A percentile compares a stretch with the other conserved stretches of the same genome.
phyloP scores from a whole-genome alignment of 331 rosid species.

The Prunus yedoensis region DNA sequence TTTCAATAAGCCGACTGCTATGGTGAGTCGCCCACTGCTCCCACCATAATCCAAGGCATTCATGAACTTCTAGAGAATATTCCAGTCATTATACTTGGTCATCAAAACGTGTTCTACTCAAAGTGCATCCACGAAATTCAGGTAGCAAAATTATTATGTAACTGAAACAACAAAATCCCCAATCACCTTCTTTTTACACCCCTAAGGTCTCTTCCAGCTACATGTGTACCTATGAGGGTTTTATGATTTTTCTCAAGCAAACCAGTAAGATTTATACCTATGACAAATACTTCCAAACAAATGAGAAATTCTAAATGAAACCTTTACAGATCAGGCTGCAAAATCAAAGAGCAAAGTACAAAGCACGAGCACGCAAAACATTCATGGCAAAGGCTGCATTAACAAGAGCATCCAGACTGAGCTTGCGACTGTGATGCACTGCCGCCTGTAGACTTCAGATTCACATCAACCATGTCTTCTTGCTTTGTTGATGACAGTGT shows the following conservation, averaged over 20 bases:
- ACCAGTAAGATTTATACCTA: neutral
- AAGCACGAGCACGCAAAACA: neutral
- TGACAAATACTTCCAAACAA: neutral
- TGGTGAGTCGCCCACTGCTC: no score
- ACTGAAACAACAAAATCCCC: neutral
- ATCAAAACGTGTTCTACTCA: neutral
- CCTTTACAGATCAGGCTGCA: constrained; percentile 17
- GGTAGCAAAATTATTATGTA: neutral
- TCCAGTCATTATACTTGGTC: no score
- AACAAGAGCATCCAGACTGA: constrained; percentile 82
- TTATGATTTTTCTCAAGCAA: neutral
- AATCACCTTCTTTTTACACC: neutral
- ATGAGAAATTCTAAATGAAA: neutral
- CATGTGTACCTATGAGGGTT: constrained; percentile 1
- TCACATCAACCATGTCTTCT: constrained; percentile 97
- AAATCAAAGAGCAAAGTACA: constrained; percentile 1
- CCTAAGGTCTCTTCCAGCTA: constrained; percentile 14
- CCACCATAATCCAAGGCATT: no score
- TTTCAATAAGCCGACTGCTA: no score
- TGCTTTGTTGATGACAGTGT: constrained; percentile 86
- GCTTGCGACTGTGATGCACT: constrained; percentile 61
- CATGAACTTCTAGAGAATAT: no score
- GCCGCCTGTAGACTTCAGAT: constrained; percentile 56
- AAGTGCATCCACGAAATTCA: neutral
- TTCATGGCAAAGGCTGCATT: constrained; percentile 1